Base-by-base conservation (phyloP, 2,329 filamentous ascomycete species). In the Chaetomiaceae sp. region DNA sequence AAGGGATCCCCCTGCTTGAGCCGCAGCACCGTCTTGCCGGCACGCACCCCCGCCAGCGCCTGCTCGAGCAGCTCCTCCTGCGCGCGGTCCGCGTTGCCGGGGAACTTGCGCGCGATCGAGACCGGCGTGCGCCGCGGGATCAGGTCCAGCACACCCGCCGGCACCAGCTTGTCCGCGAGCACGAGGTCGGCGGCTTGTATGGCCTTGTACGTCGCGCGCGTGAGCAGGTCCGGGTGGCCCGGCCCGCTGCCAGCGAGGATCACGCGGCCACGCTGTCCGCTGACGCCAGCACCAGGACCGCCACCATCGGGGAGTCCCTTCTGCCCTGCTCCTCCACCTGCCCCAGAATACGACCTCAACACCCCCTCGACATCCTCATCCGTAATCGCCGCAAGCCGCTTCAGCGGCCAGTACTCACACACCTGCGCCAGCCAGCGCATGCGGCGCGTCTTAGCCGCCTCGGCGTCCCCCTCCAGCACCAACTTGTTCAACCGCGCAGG, bases 1-100 rank as follows among this genome's bases (percentile, higher is more conserved):
- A 95, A 98, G 0, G 93, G 93, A 60, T 98, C 93, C 37, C 93
- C 93, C 64, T 98, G 93, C 69, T 98, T 98, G 36, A 98, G 73
- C 3, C 93, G 79, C 27, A 98, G 74, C 0, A 98, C 93, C 1
- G 80, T 86, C 62, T 86, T 81, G 11, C 93, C 93, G 17, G 67
- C 66, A 5, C 59, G 62, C 14, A 74, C 72, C 2, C 81, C 88
- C 3, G 79, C 78, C 2, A 95, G 72, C 0, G 88, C 93, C 57
- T 88, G 76, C 43, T 82, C 75, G 3, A 95, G 77, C 4, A 98
- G 80, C 66, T 98, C 93, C 60, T 90, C 82, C 63, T 98, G 93
- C 0, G 93, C 93, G 36, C 81, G 81, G 58, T 98, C 93, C 33
- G 93, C 93, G 65, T 98, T 97, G 18, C 93, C 93, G 1, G 93